Evolutionary conservation across 495 filamentous ascomycete genomes (phyloP).

Genomic region (Aspergillus bertholletiae): DNA sequence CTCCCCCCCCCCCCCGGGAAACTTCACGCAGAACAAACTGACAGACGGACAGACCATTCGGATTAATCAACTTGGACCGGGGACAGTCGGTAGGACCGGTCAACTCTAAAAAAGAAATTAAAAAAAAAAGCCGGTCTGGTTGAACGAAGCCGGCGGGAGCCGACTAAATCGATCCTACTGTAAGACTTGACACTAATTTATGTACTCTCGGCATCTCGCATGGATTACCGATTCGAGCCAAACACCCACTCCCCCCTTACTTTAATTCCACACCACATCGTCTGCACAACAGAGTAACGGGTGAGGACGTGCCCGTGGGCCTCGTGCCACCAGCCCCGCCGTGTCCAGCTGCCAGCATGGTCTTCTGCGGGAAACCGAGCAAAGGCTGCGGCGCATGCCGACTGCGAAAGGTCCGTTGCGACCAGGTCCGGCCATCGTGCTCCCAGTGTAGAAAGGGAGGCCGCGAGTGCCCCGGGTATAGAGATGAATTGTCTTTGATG

Average conservation of each 20-base stretch:
- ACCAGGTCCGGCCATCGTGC: constrained; percentile 60
- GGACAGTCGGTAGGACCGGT: too few species aligned
- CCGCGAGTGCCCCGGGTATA: constrained; percentile 65
- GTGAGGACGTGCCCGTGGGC: too few species aligned
- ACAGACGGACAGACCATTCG: too few species aligned
- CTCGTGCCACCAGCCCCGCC: background rate
- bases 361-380: constrained; percentile 72
- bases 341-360: constrained; percentile 55
- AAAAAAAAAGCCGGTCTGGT: too few species aligned
- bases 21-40: too few species aligned
- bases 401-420: constrained; percentile 63
- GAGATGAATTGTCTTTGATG: constrained; percentile 64
- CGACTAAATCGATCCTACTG: background rate
- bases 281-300: background rate
- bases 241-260: background rate
- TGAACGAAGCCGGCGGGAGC: too few species aligned
- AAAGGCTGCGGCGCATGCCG: constrained; percentile 71
- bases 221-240: background rate
- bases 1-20: too few species aligned
- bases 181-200: background rate
- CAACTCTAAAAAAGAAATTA: too few species aligned
- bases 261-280: background rate
- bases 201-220: background rate
- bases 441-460: constrained; percentile 66
- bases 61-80: too few species aligned